Base-by-base conservation (phyloP, 805 yeast species). In the Kluyveromyces wickerhamii region DNA sequence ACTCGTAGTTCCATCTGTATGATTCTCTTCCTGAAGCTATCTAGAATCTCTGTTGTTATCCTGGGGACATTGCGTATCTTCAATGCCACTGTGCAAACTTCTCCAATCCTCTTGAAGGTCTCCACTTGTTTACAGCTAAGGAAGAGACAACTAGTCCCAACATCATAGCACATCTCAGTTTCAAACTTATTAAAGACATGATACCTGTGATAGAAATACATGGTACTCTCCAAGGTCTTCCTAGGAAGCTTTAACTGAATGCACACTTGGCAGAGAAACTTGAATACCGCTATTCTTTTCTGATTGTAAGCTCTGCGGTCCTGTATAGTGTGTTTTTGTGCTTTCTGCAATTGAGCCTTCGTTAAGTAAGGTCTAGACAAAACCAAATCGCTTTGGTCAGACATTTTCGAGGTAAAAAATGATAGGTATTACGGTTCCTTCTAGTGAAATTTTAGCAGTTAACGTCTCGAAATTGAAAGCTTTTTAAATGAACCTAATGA, bases 91-190 rank as follows among this genome's bases (percentile, higher is more conserved):
- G 60, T 51, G 59, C 54, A 69, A 9, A 86, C 67, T 29, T 81
- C 84, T 34, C 74, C 66, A 11, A 80, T 54, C 45, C 81, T 81
- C 53, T 85, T 86, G 27, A 86, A 78, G 27, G 87, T 83, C 50
- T 87, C 96, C 49, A 84, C 94, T 43, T 77, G 75, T 54, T 87
- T 85, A 27, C 79, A 64, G 2, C 95, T 81, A 11, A 84, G 62
- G 38, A 82, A 71, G 6, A 87, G 52, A 35, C 86, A 71, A 7
- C 89, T 70, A 7, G 79, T 57, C 0, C 84, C 83, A n/a, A 83
- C 71, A 28, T 79, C 77, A 43, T 66, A 67, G 28, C 77, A 74
- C 35, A 69, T 65, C 14, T 62, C 63, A 9, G 68, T 65, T 38
- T 71, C 75, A 48, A 79, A 79, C 40, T 60, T 59, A 50, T 82